A percentile compares a stretch with the other conserved stretches of the same genome.
Evolutionary conservation across 2,329 filamentous ascomycete species (phyloP).

Genomic region (Xylaria sp.): DNA sequence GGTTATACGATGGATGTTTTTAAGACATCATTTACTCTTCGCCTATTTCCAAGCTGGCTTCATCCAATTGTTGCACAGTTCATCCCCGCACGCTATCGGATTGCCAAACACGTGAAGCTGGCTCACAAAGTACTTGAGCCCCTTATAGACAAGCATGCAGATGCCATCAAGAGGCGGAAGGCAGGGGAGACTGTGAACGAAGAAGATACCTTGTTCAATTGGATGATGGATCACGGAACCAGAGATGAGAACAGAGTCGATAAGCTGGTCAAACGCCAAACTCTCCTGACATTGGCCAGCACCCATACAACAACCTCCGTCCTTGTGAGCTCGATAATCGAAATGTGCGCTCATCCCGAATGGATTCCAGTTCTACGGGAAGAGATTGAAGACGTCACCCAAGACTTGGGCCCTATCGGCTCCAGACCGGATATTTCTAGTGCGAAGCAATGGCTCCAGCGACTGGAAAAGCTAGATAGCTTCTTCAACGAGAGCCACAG

Average conservation of each 20-base stretch:
- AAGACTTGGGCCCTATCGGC: constrained; percentile 20
- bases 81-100: constrained; percentile 33
- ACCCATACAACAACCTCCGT: constrained; percentile 19
- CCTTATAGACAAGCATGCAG: constrained; percentile 19
- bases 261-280: constrained; percentile 20
- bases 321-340: constrained; percentile 27
- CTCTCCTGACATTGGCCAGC: constrained; percentile 25
- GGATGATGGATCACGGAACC: constrained; percentile 33
- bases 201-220: constrained; percentile 33
- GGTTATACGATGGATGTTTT: constrained; percentile 34
- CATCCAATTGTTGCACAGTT: constrained; percentile 53
- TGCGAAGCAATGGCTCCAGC: constrained; percentile 27
- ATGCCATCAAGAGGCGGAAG: not conserved
- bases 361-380: constrained; percentile 32
- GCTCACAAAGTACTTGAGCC: constrained; percentile 17
- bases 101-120: not conserved
- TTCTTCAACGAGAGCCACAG: constrained; percentile 35
- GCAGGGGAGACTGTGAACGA: constrained; percentile 19
- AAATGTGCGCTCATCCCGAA: constrained; percentile 37
- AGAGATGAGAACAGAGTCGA: constrained; percentile 22
- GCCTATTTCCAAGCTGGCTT: constrained; percentile 32
- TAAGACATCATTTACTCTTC: constrained; percentile 28
- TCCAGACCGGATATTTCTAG: not conserved
- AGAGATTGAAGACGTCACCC: constrained; percentile 23
- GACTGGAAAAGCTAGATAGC: constrained; percentile 33